Base-by-base conservation (phyloP, 305 asterid genomes). In the Stenogyne calaminthoides region DNA sequence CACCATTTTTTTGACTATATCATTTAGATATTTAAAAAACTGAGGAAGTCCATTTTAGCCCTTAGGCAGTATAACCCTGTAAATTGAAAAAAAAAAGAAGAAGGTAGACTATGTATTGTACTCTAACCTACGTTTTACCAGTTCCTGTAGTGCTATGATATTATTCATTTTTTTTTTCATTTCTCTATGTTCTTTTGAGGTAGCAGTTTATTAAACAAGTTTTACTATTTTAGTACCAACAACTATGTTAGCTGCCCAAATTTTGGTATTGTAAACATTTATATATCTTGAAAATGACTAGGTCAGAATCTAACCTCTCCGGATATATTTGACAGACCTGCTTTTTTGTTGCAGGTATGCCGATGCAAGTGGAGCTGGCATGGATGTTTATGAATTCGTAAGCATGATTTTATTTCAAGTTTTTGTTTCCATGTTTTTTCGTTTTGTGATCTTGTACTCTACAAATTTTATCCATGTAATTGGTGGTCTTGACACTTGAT, bases 331-430 rank as follows among this genome's bases (percentile, higher is more conserved):
- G 25, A 34, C 70, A 10, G 67, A 29, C 20, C 16, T 40, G 69
- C 34, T 12, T 72, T 6, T 78, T 20, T 67, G 20, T 39, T 69
- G 76, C 91, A 94, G 99, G 74, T 94, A 94, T 83, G 96, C 96
- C 9, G 99, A 94, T 90, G 84, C 98, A 72, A 92, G 90, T 83
- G 99, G 99, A 64, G 97, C 99, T 83, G 97, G 90, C 69, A 90
- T 87, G 9, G 99, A 94, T 85, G 99, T 94, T 74, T 94, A 94
- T 83, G 99, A 94, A 87, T 94, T 89, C 82, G 99, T 94, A 90
- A 88, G 98, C 76, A 56, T 80, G 70, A 22, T 77, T 49, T 27
- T 52, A 47, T 18, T 40, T 46, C 72, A 51, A 25, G 15, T 37
- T 54, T 70, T 63, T 12, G 2, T 55, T 44, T 22, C 22, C 42